Evolutionary conservation across 1,284 basidiomycete species (phyloP), one percentile per base, ranked within the genome.

Genomic region (Gastroboletus turbinatus): DNA sequence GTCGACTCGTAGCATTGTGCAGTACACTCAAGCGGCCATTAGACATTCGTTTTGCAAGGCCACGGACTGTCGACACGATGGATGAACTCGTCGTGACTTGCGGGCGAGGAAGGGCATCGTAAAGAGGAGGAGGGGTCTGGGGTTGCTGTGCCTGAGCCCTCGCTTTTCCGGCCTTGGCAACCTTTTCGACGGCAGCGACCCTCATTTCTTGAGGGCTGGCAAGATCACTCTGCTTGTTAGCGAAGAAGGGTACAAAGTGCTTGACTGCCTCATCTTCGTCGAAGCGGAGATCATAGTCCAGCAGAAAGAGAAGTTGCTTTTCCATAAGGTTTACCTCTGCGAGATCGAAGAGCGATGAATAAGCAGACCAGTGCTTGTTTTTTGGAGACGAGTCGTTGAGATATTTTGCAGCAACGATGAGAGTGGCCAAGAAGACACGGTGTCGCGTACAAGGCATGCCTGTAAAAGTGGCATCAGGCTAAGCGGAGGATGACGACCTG

Each of bases 381-480:
- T 96, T 98, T 16, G 92, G 92, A 42, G 88, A 89, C 30, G 92
- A 94, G 77, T 98, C 96, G 76, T 99, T 98, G 68, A 98, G 84
- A 75, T 98, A 98, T 77, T 99, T 99, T 64, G 95, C 91, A 30
- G 96, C 90, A 48, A 96, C 92, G 73, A 99, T 98, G 67, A 98
- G 86, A 0, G 92, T 89, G 38, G 96, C 96, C 63, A 99, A 83
- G 76, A 99, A 98, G 60, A 98, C 90, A 48, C 96, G 90, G 73
- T 98, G 96, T 50, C 93, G 85, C 6, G 96, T 96, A 74, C 92
- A 96, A 25, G 90, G 85, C 81, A 96, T 88, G 50, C 92, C 93
- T 91, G 62, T 52, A 25, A 55, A 53, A 49, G 46, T 51, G 56
- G 46, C 27, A 51, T 63, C 50, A 65, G 54, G 53, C 38, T 19